Base-by-base conservation (phyloP, 768 basidiomycete genomes). In the Boletus edulis region DNA sequence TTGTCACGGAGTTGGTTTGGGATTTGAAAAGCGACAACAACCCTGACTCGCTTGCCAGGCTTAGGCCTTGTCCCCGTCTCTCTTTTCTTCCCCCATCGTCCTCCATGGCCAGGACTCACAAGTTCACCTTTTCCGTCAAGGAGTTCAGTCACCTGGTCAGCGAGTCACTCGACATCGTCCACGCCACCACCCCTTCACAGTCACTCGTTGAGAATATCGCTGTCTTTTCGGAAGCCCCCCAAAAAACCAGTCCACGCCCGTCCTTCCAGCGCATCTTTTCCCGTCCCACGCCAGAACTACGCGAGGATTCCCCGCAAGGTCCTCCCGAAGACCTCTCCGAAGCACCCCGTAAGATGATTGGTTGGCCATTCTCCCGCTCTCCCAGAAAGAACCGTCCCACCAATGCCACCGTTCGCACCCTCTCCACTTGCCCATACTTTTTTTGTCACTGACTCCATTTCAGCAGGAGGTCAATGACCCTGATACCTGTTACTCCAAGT, bases 141-240 rank as follows among this genome's bases (percentile, higher is more conserved):
- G 71, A 70, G 59, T 72, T 72, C 39, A 72, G 65, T 57, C 69
- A 69, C 54, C 65, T 72, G 61, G 59, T 72, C 56, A 59, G 62
- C 62, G 70, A 70, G 62, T 72, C 70, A 18, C 63, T 69, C 13
- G 69, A 72, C 52, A 37, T 63, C 24, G 43, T 54, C 15, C 43
- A 50, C 34, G 34, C 37, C 46, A n/a, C n/a, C n/a, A 8, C 31
- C 53, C 40, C 44, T 24, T 46, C 62, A 5, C 61, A 61, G 37
- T 49, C 69, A 32, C 12, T 70, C 70, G 11, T 66, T 68, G 52
- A 63, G 29, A 34, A 55, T 24, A 53, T 49, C 29, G 24, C 66
- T 46, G 61, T 60, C 62, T 17, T 59, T 66, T 64, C 59, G 45
- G 57, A 62, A 48, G 39, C 20, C 34, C 42, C 54, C 2, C 54